These are phyloP conservation scores for Lepidium didymum DNA, from an alignment of 345 rosid genomes.

Conservation along the genomic window DNA sequence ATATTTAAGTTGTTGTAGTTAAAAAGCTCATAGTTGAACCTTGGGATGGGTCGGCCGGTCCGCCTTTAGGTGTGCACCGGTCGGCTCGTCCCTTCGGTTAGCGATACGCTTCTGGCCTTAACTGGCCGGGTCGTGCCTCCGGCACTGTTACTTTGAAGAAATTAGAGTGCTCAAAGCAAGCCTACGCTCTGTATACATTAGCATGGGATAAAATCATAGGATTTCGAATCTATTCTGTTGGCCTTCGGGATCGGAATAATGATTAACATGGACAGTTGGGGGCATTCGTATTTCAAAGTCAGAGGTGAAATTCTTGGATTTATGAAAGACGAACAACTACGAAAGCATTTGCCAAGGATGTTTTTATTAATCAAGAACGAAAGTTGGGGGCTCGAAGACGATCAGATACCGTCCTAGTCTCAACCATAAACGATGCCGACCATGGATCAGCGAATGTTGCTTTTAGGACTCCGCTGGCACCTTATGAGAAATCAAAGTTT, in stretches of 20 bases:
- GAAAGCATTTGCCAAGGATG: neutral
- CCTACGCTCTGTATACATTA: slow-evolving; percentile 13
- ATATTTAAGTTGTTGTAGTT: no score
- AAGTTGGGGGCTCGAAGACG: neutral
- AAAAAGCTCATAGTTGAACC: neutral
- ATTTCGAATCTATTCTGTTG: neutral
- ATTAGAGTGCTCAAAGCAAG: slow-evolving; percentile 60
- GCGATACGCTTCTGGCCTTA: slow-evolving; percentile 2
- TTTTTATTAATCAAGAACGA: neutral
- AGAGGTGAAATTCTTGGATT: neutral
- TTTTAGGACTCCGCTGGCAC: no score
- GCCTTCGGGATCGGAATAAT: no score
- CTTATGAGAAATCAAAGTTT: neutral
- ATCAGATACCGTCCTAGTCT: neutral
- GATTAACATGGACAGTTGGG: no score
- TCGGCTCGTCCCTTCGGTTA: neutral
- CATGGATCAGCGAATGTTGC: neutral
- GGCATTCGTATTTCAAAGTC: no score
- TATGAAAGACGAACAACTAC: neutral
- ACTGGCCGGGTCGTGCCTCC: slow-evolving; percentile 29
- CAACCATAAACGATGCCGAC: neutral
- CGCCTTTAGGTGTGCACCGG: neutral
- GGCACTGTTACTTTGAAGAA: slow-evolving; percentile 44
- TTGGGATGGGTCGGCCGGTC: neutral
- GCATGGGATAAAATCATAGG: neutral